Conservation (phyloP, 2,329 filamentous ascomycete genomes). For the Botrytis sinoallii region DNA sequence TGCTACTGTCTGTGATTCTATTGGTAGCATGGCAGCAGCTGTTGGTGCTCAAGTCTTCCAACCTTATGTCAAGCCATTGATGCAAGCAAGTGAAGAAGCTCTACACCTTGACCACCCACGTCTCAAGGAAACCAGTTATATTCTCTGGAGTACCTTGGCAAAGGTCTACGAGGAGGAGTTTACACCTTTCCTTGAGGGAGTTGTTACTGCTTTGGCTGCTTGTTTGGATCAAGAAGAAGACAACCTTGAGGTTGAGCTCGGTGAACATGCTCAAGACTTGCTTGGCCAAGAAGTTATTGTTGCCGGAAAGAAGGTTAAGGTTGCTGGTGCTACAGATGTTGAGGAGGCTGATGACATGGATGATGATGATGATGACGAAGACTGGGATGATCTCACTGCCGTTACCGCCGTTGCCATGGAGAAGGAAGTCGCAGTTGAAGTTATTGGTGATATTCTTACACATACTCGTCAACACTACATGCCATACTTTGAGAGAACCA, state of each 20-base stretch:
- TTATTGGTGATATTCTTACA: slow-evolving; percentile 87
- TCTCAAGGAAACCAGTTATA: slow-evolving; percentile 93
- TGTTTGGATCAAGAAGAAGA: slow-evolving; percentile 87
- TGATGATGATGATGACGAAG: slow-evolving; percentile 74
- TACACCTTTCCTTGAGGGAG: slow-evolving; percentile 71
- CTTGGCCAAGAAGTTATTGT: slow-evolving; percentile 74
- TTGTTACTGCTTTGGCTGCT: slow-evolving; percentile 76
- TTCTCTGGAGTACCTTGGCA: slow-evolving; percentile 90
- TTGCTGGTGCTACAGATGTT: slow-evolving; percentile 61
- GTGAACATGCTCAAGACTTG: slow-evolving; percentile 70
- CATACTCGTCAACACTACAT: slow-evolving; percentile 78
- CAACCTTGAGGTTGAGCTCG: slow-evolving; percentile 72
- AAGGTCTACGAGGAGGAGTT: slow-evolving; percentile 90
- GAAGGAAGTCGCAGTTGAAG: slow-evolving; percentile 96
- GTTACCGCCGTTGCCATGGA: slow-evolving; percentile 89
- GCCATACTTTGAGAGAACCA: slow-evolving; percentile 83
- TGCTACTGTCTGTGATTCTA: slow-evolving; percentile 84
- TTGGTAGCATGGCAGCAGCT: slow-evolving; percentile 87
- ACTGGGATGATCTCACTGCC: slow-evolving; percentile 78
- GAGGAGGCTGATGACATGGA: slow-evolving; percentile 59
- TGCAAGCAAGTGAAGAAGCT: slow-evolving; percentile 89
- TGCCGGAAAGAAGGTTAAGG: slow-evolving; percentile 81
- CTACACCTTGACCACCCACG: slow-evolving; percentile 84
- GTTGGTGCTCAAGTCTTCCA: slow-evolving; percentile 85
- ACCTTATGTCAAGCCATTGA: slow-evolving; percentile 84